Evolutionary conservation across 352 stramenopile genomes (phyloP).

Genomic region (Globisporangium parvum): DNA sequence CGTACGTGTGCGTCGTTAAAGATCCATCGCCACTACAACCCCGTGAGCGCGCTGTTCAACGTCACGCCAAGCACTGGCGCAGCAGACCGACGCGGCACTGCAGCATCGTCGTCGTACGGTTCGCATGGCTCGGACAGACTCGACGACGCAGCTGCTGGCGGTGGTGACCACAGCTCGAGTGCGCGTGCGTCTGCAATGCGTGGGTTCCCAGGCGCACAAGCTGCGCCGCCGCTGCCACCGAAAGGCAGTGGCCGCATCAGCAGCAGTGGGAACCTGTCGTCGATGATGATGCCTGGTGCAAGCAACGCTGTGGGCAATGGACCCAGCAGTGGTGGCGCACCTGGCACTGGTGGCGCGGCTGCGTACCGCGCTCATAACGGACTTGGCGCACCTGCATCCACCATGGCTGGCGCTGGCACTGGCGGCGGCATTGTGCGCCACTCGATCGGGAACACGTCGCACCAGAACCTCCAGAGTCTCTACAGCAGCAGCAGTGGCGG

Average conservation of each 20-base stretch:
- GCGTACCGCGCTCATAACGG: not conserved
- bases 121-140: conserved; percentile 12
- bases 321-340: no score
- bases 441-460: conserved; percentile 9
- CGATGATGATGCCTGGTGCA: no score
- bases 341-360: not conserved
- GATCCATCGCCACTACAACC: conserved; percentile 66
- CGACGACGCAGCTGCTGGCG: conserved; percentile 4
- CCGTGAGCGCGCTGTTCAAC: conserved; percentile 61
- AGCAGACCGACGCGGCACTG: not conserved
- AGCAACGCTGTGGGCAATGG: no score
- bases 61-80: conserved; percentile 23
- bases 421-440: conserved; percentile 11
- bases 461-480: conserved; percentile 16
- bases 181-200: not conserved
- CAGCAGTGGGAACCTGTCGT: conserved; percentile 14
- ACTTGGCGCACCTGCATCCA: not conserved
- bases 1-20: conserved; percentile 76
- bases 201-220: conserved; percentile 3
- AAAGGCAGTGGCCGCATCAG: conserved; percentile 4
- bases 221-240: conserved; percentile 12
- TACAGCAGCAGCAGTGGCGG: conserved; percentile 3
- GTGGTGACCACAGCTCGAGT: not conserved
- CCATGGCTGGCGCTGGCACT: not conserved
- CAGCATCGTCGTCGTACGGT: conserved; percentile 15